Conservation (phyloP, 257 asterid species). For the Ballota nigra region DNA sequence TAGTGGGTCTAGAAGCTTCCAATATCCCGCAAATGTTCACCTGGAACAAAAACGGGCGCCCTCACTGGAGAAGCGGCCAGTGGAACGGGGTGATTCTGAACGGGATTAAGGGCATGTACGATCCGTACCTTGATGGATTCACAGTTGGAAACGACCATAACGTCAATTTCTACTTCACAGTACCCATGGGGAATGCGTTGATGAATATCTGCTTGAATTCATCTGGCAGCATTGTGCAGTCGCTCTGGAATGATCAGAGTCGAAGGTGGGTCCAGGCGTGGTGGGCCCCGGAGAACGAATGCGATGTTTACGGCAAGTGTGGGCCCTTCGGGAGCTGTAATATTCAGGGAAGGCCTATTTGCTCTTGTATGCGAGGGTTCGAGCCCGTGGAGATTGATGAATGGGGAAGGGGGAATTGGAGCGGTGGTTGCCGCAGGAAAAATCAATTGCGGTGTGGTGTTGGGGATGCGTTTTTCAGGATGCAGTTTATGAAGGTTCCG, state of each 20-base stretch:
- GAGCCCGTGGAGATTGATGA: not conserved
- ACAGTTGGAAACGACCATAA: constrained; percentile 9
- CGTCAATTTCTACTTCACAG: constrained; percentile 26
- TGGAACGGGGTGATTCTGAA: constrained; percentile 52
- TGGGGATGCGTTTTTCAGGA: not conserved
- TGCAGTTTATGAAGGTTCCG: not conserved
- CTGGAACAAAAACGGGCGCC: constrained; percentile 31
- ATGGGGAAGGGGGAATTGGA: constrained; percentile 2
- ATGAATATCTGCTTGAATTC: constrained; percentile 30
- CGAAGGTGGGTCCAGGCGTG: constrained; percentile 30
- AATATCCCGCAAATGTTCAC: constrained; percentile 32
- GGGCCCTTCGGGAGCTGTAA: constrained; percentile 21
- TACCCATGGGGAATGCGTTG: constrained; percentile 13
- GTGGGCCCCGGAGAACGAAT: constrained; percentile 32
- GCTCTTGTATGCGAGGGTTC: not conserved
- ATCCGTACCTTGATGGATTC: constrained; percentile 28
- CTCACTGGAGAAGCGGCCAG: constrained; percentile 44
- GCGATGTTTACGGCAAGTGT: constrained; percentile 43
- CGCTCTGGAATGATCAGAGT: constrained; percentile 31
- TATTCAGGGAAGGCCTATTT: not conserved
- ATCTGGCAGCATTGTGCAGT: constrained; percentile 24
- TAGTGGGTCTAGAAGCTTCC: constrained; percentile 25
- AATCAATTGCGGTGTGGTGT: not conserved
- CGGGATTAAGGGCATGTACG: constrained; percentile 41
- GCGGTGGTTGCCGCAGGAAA: not conserved